phyloP scores from a whole-genome alignment of 306 rosid species.

The Quercus variabilis region DNA sequence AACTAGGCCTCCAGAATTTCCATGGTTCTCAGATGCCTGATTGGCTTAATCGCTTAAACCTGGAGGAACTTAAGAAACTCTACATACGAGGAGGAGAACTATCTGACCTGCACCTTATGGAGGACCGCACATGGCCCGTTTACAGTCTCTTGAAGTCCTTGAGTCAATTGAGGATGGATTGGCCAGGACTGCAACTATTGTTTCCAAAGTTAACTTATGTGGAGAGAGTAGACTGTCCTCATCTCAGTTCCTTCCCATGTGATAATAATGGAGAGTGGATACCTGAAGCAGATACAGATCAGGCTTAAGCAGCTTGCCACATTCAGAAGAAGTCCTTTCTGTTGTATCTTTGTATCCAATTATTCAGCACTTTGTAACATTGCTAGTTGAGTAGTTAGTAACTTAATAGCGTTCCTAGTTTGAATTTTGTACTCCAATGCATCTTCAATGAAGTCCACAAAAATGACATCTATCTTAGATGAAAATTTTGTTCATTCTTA shows the following conservation, averaged over 20 bases:
- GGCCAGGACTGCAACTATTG: background rate
- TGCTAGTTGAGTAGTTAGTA: no score
- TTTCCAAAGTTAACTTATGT: background rate
- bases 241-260: background rate
- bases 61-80: background rate
- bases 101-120: background rate
- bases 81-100: slow-evolving; percentile 7
- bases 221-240: slow-evolving; percentile 7
- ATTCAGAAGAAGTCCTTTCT: no score
- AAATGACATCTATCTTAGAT: no score
- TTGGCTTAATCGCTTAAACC: background rate
- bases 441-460: no score
- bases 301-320: no score
- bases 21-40: background rate
- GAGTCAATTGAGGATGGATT: background rate
- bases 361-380: no score
- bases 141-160: background rate
- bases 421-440: no score
- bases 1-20: slow-evolving; percentile 14
- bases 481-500: no score
- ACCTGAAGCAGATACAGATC: no score
- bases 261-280: slow-evolving; percentile 14
- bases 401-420: no score
- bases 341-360: no score
- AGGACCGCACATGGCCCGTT: background rate